Conservation (phyloP, 1,284 basidiomycete genomes). For the Paramarasmius palmivorus region DNA sequence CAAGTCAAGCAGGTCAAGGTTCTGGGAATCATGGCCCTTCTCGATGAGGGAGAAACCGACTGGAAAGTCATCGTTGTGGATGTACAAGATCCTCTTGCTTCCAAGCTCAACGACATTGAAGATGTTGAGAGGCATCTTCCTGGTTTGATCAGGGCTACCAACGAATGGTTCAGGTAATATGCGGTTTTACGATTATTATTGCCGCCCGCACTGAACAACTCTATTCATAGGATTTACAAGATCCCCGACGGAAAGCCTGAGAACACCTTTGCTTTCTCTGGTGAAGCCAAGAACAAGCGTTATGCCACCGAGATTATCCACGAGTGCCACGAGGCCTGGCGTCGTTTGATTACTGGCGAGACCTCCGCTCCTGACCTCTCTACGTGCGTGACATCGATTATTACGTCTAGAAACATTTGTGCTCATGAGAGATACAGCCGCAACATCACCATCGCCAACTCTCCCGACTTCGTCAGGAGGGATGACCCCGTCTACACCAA, state of each 20-base stretch:
- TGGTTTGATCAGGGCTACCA: conserved; percentile 93
- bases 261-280: conserved; percentile 99
- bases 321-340: conserved; percentile 99
- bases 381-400: conserved; percentile 66
- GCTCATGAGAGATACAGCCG: conserved; percentile 42
- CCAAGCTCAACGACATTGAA: conserved; percentile 98
- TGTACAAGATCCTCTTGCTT: conserved; percentile 93
- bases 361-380: conserved; percentile 75
- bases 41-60: conserved; percentile 98
- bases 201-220: conserved; percentile 5
- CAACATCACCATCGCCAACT: conserved; percentile 72
- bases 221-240: conserved; percentile 84
- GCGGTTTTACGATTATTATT: background rate
- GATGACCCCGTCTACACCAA: conserved; percentile 66
- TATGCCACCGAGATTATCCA: conserved; percentile 99
- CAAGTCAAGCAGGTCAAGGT: conserved; percentile 99
- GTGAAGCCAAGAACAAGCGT: conserved; percentile 99
- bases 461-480: conserved; percentile 67
- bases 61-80: conserved; percentile 99
- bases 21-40: conserved; percentile 98
- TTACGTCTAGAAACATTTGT: too few species aligned
- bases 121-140: conserved; percentile 99
- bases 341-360: conserved; percentile 87
- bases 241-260: conserved; percentile 98
- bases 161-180: conserved; percentile 90